Conservation (phyloP, 352 stramenopile species). For the Phytophthora niederhauseri region DNA sequence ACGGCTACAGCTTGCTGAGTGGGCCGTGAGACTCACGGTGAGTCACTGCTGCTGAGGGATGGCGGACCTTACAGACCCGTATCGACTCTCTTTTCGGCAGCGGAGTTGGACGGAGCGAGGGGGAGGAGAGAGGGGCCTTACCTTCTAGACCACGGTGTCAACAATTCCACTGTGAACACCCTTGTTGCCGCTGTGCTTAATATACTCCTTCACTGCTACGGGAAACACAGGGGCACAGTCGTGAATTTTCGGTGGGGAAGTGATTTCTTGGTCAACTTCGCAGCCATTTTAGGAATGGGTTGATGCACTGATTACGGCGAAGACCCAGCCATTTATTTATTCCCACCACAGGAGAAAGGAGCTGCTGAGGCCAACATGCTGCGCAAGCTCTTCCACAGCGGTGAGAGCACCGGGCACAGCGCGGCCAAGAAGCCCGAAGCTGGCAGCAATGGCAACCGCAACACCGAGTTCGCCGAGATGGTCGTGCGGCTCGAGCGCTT, state of each 20-base stretch:
- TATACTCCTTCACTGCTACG: too few relatives aligned
- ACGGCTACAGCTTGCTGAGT: not conserved
- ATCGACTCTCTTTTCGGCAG: too few relatives aligned
- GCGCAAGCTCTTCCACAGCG: slow-evolving; percentile 58
- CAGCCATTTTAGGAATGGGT: slow-evolving; percentile 17
- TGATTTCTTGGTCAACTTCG: not conserved
- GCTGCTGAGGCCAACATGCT: slow-evolving; percentile 40
- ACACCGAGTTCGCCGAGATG: slow-evolving; percentile 34
- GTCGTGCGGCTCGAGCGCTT: slow-evolving; percentile 43
- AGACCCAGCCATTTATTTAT: slow-evolving; percentile 28
- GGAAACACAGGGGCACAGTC: not conserved
- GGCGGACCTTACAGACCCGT: too few relatives aligned
- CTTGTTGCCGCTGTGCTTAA: too few relatives aligned
- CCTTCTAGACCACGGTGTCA: too few relatives aligned
- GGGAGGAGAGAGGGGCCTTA: too few relatives aligned
- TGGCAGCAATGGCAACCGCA: slow-evolving; percentile 8
- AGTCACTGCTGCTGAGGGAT: too few relatives aligned
- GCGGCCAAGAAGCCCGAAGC: slow-evolving; percentile 8
- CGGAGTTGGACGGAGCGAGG: not conserved
- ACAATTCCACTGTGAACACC: too few relatives aligned
- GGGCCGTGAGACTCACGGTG: too few relatives aligned
- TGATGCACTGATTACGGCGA: slow-evolving; percentile 22
- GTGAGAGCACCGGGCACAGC: slow-evolving; percentile 19
- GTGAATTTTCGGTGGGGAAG: not conserved
- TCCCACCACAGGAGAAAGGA: slow-evolving; percentile 20